These are phyloP conservation scores for Boeremia exigua DNA, from an alignment of 2,329 filamentous ascomycete species.

Conservation along the genomic window DNA sequence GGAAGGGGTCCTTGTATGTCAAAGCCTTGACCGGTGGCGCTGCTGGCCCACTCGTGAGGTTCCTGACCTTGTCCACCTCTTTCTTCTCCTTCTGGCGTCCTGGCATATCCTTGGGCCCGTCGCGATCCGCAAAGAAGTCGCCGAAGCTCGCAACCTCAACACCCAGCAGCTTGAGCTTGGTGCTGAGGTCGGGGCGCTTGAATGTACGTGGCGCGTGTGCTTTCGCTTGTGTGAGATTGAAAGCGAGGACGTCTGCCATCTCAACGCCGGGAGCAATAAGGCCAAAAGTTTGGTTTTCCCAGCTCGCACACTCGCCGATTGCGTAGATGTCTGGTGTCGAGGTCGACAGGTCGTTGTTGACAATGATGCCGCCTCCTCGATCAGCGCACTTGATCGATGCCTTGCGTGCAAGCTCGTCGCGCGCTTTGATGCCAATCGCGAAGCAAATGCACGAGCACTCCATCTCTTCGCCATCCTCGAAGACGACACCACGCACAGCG, in stretches of 20 bases:
- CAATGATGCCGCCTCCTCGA: slow-evolving; percentile 76
- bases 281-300: slow-evolving; percentile 85
- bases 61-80: slow-evolving; percentile 56
- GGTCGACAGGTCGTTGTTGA: slow-evolving; percentile 71
- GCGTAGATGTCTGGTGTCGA: slow-evolving; percentile 78
- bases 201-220: slow-evolving; percentile 73
- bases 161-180: slow-evolving; percentile 86
- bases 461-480: slow-evolving; percentile 81
- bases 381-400: slow-evolving; percentile 76
- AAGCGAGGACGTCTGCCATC: slow-evolving; percentile 90
- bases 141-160: slow-evolving; percentile 93
- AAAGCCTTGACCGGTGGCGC: slow-evolving; percentile 76
- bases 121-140: slow-evolving; percentile 88
- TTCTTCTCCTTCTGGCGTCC: slow-evolving; percentile 58
- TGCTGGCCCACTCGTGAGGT: slow-evolving; percentile 61
- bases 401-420: slow-evolving; percentile 75
- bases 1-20: slow-evolving; percentile 88
- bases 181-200: slow-evolving; percentile 85
- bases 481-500: slow-evolving; percentile 73
- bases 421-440: slow-evolving; percentile 82
- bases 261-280: slow-evolving; percentile 89
- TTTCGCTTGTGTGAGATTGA: slow-evolving; percentile 86
- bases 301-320: slow-evolving; percentile 89
- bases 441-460: slow-evolving; percentile 85
- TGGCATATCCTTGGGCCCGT: slow-evolving; percentile 79